Percentiles rank a stretch among this genome's conserved stretches.
phyloP scores from a whole-genome alignment of 2,329 filamentous ascomycete species.

The Xylaria sp. region DNA sequence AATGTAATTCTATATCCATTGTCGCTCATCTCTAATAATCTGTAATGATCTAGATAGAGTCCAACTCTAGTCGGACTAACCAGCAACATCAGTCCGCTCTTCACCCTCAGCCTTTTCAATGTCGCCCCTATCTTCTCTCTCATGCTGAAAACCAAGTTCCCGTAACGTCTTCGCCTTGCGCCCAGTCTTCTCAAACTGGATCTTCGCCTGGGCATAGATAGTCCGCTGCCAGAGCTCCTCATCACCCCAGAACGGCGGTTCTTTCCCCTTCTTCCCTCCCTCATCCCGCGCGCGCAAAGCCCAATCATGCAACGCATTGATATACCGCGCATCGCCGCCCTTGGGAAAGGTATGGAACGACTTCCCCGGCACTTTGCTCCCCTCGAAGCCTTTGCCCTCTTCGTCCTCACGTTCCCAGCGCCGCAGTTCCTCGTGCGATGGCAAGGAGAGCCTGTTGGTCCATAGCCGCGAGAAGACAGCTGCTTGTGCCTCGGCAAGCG shows the following conservation, averaged over 20 bases:
- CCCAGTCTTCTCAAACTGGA: constrained; percentile 74
- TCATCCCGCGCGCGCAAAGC: constrained; percentile 54
- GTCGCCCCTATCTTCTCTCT: constrained; percentile 34
- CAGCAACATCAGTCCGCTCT: constrained; percentile 2
- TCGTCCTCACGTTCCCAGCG: constrained; percentile 72
- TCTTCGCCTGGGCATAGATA: constrained; percentile 74
- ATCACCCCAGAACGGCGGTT: constrained; percentile 76
- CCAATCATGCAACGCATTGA: constrained; percentile 75
- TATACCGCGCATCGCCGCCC: constrained; percentile 73
- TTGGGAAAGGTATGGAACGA: constrained; percentile 60
- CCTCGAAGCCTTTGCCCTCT: constrained; percentile 59
- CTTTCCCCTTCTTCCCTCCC: constrained; percentile 62
- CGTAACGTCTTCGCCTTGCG: constrained; percentile 71
- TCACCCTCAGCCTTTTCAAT: not conserved
- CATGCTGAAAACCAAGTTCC: constrained; percentile 77
- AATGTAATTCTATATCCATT: not conserved
- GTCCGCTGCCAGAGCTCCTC: constrained; percentile 77
- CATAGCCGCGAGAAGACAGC: constrained; percentile 81
- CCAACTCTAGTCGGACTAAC: not conserved
- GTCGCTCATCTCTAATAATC: not conserved
- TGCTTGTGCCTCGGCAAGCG: constrained; percentile 80
- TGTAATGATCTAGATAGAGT: not conserved
- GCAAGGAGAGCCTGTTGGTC: constrained; percentile 74
- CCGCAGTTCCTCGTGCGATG: constrained; percentile 70
- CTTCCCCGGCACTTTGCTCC: constrained; percentile 53